These are phyloP conservation scores for Citrus australasica DNA, from an alignment of 345 rosid genomes.

Conservation along the genomic window DNA sequence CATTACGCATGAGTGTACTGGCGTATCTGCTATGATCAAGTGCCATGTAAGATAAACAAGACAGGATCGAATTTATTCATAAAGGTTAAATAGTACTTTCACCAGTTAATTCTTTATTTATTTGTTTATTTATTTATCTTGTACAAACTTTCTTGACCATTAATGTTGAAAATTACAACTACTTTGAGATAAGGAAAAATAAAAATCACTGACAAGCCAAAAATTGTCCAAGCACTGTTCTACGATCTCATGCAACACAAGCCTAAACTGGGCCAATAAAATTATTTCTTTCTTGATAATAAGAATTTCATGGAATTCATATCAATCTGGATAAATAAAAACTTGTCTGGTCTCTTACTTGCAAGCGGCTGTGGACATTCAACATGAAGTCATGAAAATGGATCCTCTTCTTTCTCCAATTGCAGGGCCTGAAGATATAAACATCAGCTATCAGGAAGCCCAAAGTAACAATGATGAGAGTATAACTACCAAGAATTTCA, in stretches of 20 bases:
- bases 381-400: slow-evolving; percentile 99
- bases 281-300: not conserved
- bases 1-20: slow-evolving; percentile 3
- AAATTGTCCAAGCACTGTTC: not conserved
- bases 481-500: not conserved
- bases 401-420: slow-evolving; percentile 95
- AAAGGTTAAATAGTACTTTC: not conserved
- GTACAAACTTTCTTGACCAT: slow-evolving; percentile 1
- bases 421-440: slow-evolving; percentile 58
- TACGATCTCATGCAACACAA: not conserved
- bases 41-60: slow-evolving; percentile 1
- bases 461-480: not conserved
- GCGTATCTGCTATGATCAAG: not conserved
- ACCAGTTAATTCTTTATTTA: no score
- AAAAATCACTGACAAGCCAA: not conserved
- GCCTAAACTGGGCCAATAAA: not conserved
- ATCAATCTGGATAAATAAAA: not conserved
- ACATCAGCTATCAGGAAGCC: slow-evolving; percentile 4
- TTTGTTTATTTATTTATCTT: no score
- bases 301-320: not conserved
- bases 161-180: no score
- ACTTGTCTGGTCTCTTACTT: slow-evolving; percentile 41
- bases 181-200: not conserved
- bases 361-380: slow-evolving; percentile 87
- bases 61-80: not conserved